Base-by-base conservation (phyloP, 2,329 filamentous ascomycete genomes). In the Aspergillus calidoustus region DNA sequence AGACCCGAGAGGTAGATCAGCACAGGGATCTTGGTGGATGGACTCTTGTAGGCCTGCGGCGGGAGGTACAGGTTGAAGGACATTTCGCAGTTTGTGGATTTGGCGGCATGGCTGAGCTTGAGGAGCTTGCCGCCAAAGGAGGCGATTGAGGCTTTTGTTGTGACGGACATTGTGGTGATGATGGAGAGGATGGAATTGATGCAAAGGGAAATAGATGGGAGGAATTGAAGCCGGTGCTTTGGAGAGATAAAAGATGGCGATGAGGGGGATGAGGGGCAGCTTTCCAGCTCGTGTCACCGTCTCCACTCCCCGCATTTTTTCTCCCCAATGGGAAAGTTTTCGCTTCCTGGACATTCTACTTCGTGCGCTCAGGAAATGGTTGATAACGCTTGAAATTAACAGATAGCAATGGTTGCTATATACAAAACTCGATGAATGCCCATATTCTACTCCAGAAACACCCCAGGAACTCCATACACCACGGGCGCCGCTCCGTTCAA, bases 91-190 rank as follows among this genome's bases (percentile, higher is more conserved):
- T 87, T 87, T 60, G 92, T 96, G 64, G 87, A 85, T 68, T 85
- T 81, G 59, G 93, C 92, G 74, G 89, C 81, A 85, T 99, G 95
- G 71, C 89, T 88, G 64, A 99, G 91, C 84, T 99, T 98, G 71
- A 97, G 87, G 63, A 99, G 90, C 81, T 93, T 93, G 76, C 95
- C 95, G 76, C 93, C 94, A 76, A 97, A 98, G 77, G 89, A 91
- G 82, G 89, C 86, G 79, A 98, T 97, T 66, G 91, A 92, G 63
- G 92, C 90, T 77, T 91, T 96, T 69, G 91, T 96, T 76, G 91
- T 91, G 83, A 98, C 93, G 62, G 90, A 83, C 93, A 95, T 95
- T 65, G 62, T 67, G 62, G 34, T 44, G n/a, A 19, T 57, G 19
- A 23, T 34, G 23, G 22, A 51, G 17, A 17, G n/a, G 31, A 34